Base-by-base conservation (phyloP, 202 grass and related monocot species). In the Dendrocalamus latiflorus region DNA sequence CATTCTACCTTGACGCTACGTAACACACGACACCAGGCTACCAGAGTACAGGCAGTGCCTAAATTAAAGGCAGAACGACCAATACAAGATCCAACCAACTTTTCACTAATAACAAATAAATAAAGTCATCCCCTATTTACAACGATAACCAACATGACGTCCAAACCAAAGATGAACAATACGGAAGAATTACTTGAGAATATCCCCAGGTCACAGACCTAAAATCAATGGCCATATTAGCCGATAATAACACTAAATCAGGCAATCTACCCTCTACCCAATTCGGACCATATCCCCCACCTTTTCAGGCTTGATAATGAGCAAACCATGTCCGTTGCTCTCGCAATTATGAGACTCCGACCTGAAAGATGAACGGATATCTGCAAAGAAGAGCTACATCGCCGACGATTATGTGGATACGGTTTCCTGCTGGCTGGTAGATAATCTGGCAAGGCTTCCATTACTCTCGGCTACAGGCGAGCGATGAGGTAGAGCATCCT, bases 381-480 rank as follows among this genome's bases (percentile, higher is more conserved):
- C 76, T 72, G 38, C 65, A 76, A 4, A n/a, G n/a, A n/a, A 38
- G 33, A 62, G 28, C n/a, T 51, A 83, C 43, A 83, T 73, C 16
- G 20, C 58, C 1, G 3, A 49, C 18, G 30, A 75, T 80, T 84
- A 90, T 24, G 81, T 72, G 37, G 92, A 88, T 42, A 90, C 18
- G 16, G 75, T 84, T 81, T 94, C 92, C 65, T 86, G 69, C 65
- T 86, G 81, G 74, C 59, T 63, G 62, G 77, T 34, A 5, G 85
- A 81, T 30, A 87, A 86, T 71, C 81, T 78, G 45, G 34, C 81
- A 77, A 77, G 55, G 66, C 81, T 77, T 63, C 90, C 90, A 87
- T 97, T 93, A 68, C 83, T 91, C 55, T 85, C 74, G 15, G 74
- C 71, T 63, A 65, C 72, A 76, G 91, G 84, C 9, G 91, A 87